A percentile compares a stretch with the other conserved stretches of the same genome.
Conservation (phyloP, 495 filamentous ascomycete genomes). For the Friedmanniomyces simplex region DNA sequence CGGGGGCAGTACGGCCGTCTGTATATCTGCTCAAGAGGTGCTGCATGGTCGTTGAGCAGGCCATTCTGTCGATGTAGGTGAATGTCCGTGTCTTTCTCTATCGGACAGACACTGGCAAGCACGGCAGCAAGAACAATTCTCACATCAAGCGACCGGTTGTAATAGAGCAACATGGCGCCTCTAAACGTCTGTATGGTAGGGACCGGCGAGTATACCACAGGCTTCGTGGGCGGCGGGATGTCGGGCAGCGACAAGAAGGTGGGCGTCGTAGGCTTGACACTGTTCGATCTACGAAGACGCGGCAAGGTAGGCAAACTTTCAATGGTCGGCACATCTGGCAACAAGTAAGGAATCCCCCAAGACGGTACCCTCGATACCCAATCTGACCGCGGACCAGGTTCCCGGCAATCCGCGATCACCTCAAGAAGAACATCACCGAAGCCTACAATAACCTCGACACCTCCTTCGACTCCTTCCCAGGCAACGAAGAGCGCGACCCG, state of each 20-base stretch:
- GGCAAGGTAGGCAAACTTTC: constrained; percentile 77
- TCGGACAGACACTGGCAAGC: no score
- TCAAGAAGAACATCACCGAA: constrained; percentile 76
- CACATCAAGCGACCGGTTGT: not conserved
- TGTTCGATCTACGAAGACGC: constrained; percentile 81
- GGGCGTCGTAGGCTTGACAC: constrained; percentile 78
- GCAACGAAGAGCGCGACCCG: constrained; percentile 58
- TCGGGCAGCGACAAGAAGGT: constrained; percentile 75
- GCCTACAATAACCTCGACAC: constrained; percentile 82
- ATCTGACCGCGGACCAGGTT: constrained; percentile 32
- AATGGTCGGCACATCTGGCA: constrained; percentile 84
- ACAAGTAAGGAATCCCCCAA: constrained; percentile 38
- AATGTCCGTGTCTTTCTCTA: no score
- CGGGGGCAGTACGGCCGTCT: not conserved
- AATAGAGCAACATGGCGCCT: constrained; percentile 47
- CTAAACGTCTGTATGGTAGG: constrained; percentile 87
- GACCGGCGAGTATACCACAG: constrained; percentile 94
- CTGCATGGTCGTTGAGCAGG: no score
- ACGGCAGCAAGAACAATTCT: not conserved
- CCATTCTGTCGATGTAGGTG: no score
- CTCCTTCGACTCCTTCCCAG: constrained; percentile 71
- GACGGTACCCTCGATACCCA: not conserved
- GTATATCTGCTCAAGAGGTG: no score
- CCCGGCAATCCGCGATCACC: constrained; percentile 82
- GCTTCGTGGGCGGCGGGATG: constrained; percentile 67